Evolutionary conservation across 768 basidiomycete species (phyloP), one percentile per base, ranked within the genome.

Genomic region (Infundibulicybe gibba): DNA sequence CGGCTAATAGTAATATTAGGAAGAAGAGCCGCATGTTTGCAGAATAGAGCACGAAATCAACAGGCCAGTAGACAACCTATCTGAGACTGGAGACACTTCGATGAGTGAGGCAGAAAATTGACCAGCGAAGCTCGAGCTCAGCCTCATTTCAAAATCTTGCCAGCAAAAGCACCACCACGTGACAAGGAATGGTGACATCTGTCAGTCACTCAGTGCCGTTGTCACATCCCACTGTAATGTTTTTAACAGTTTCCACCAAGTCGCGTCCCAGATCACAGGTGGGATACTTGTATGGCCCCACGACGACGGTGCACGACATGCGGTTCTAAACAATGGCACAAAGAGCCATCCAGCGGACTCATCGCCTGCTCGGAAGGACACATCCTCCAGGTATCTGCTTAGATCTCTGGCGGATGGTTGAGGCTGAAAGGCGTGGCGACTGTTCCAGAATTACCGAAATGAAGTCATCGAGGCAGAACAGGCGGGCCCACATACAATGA

Each of bases 311-410:
- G 93, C 59, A 72, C 79, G 0, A 76, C 85, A 16, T 97, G 94
- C 59, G 83, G 87, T 8, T 94, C 92, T 17, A 80, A 79, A 42
- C 80, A 85, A 61, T 97, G 92, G 92, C 82, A 89, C 56, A 94
- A 90, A 59, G 90, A 92, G 49, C 80, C 82, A 10, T 76, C 83
- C 0, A 87, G 83, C 32, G 94, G 94, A 1, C 71, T 87, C 37
- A 77, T 94, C 37, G 83, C 85, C 2, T 97, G 94, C 64, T 87
- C 83, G 53, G 94, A 97, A 59, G 94, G 94, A 9, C 94, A 97
- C 63, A 79, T 95, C 49, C 76, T 93, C 25, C 88, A 91, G 77
- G 92, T 91, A 61, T 44, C 45, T 44, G 8, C 42, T 25, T 34
- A 30, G 30, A 48, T 43, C 20, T 20, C 20, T 31, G 31, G 17